Evolutionary conservation across 805 yeast species (phyloP), one percentile per base, ranked within the genome.

Genomic region (Wickerhamomyces alni): DNA sequence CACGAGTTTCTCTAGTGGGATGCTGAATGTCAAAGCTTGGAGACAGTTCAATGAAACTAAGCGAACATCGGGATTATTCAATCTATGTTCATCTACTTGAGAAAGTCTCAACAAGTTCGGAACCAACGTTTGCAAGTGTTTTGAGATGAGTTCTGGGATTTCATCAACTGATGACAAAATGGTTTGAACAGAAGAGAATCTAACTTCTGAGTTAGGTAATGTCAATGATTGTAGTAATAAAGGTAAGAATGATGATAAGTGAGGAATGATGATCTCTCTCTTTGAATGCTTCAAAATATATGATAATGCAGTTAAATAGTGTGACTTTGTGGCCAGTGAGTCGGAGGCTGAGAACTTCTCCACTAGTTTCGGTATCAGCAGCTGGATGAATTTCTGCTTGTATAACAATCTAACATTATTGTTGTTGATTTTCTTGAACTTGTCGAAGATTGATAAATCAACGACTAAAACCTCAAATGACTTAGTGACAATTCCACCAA

Each of bases 361-460:
- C 8, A 82, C 74, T 25, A 87, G 56, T 24, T 57, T 59, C 0
- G 84, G 83, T 6, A 87, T 67, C 1, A 78, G 63, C 8, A 68
- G 62, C 43, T 77, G 75, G 55, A 87, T 87, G 19, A 86, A 69
- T 46, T 80, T 80, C 54, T 93, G 99, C 55, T 87, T 87, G 69
- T 83, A 87, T 18, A 93, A 67, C 33, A 74, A 59, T 42, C 84
- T 74, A 16, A 82, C 73, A 43, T 80, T 76, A 40, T 83, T 69
- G 45, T 77, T 77, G 45, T 69, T 29, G 53, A 57, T 48, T 55
- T 68, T 59, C 44, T 64, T 67, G 33, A 46, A 71, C 51, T 75
- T 77, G 34, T 69, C 63, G 40, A 83, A 75, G 6, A 82, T 63
- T 15, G 75, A 73, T 36, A 84, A 69, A 49, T 87, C 89, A n/a